Evolutionary conservation across 345 rosid species (phyloP), one percentile per base, ranked within the genome.

Genomic region (Populus davidiana): DNA sequence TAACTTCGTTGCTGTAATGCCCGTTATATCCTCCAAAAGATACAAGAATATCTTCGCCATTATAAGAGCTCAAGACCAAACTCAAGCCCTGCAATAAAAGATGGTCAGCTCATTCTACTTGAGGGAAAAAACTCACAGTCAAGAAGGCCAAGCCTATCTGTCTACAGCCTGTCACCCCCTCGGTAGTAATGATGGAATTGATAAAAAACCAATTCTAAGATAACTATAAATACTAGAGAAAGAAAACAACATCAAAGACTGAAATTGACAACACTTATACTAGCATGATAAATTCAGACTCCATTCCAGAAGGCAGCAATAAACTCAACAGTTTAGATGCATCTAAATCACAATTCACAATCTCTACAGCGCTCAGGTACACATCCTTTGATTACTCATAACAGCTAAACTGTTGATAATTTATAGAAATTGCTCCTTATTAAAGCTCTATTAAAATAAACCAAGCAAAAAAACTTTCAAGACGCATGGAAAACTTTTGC

Each of bases 21-120:
- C 99, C 99, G 83, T 96, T 90, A 79, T 96, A 96, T 79, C 98
- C 99, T 77, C 99, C 99, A 84, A 94, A 96, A 67, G 98, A 87
- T 74, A 94, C 83, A n/a, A 94, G 86, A 70, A 94, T 84, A 87
- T 96, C 97, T 84, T 94, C 98, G 36, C 97, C 97, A 74, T 74
- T 86, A 70, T 83, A 86, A 75, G 98, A 88, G 81, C 96, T 90
- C 36, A 94, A 91, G 35, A 86, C 96, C 87, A 96, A 87, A 90
- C 93, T 96, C 85, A 94, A 86, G 59, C 99, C 99, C 99, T 91
- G 86, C 70, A 75, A 66, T 72, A 66, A 71, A 65, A 80, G 70
- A 81, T 76, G 67, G 81, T 54, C 27, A 50, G 36, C 36, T 33
- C 64, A 67, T 72, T 74, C 54, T 52, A 29, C 36, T 10, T 43